Percentiles rank a stretch among this genome's conserved stretches.
phyloP scores from a whole-genome alignment of 352 stramenopile genomes.

The Pythium dissimile region DNA sequence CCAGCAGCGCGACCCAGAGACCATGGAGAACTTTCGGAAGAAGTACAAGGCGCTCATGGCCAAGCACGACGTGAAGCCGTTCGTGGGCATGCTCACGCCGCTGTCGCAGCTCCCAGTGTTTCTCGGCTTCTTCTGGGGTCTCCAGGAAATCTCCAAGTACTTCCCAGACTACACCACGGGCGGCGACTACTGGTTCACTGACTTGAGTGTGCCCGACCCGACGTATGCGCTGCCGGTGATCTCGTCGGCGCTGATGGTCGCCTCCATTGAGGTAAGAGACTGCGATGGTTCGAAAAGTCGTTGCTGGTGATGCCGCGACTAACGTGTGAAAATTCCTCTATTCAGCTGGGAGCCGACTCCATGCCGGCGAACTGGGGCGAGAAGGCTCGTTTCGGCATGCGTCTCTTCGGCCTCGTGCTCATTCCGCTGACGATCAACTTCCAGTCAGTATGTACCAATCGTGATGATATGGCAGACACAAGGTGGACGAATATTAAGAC shows the following conservation, averaged over 20 bases:
- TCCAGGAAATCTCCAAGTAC: slow-evolving; percentile 78
- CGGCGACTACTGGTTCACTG: slow-evolving; percentile 77
- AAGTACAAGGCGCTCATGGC: slow-evolving; percentile 82
- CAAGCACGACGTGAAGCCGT: slow-evolving; percentile 79
- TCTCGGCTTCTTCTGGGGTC: slow-evolving; percentile 82
- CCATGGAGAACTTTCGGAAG: slow-evolving; percentile 53
- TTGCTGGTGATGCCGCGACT: no score
- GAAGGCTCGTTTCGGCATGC: slow-evolving; percentile 81
- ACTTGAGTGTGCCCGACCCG: slow-evolving; percentile 74
- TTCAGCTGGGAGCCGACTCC: slow-evolving; percentile 54
- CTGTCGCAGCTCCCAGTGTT: slow-evolving; percentile 79
- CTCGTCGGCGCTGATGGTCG: slow-evolving; percentile 74
- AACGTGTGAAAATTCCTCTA: no score
- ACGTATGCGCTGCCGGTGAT: slow-evolving; percentile 75
- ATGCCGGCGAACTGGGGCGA: slow-evolving; percentile 59
- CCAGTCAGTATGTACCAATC: slow-evolving; percentile 44
- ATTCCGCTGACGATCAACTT: slow-evolving; percentile 83
- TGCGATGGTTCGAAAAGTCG: no score
- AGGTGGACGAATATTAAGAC: no score
- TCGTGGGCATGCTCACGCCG: slow-evolving; percentile 67
- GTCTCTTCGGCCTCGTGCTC: slow-evolving; percentile 61
- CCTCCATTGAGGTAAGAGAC: slow-evolving; percentile 52
- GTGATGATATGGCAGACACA: background rate
- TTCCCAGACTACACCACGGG: slow-evolving; percentile 72
- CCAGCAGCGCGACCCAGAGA: slow-evolving; percentile 40